phyloP scores from a whole-genome alignment of 495 filamentous ascomycete genomes.

The Aspergillus campestris region DNA sequence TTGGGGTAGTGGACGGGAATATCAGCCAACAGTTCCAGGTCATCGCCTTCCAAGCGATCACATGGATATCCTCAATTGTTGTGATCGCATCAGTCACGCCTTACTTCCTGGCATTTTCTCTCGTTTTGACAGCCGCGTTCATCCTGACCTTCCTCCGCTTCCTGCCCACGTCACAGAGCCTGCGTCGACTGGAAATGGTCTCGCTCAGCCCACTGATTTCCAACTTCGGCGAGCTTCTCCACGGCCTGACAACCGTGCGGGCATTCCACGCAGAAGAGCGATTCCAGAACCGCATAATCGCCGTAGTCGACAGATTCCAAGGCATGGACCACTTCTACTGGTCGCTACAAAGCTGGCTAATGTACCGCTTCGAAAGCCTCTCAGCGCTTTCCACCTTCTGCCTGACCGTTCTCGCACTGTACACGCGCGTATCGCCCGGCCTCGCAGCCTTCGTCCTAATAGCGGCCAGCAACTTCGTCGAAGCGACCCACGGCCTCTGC shows the following conservation, averaged over 20 bases:
- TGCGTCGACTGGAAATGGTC: conserved; percentile 76
- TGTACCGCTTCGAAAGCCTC: conserved; percentile 65
- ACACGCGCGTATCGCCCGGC: conserved; percentile 59
- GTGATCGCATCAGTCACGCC: conserved; percentile 72
- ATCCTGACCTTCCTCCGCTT: conserved; percentile 62
- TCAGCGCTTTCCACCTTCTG: conserved; percentile 63
- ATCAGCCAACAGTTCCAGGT: conserved; percentile 60
- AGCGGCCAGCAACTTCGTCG: conserved; percentile 42
- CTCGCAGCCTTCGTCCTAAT: conserved; percentile 64
- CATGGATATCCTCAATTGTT: conserved; percentile 60
- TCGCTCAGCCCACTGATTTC: conserved; percentile 75
- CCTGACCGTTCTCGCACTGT: conserved; percentile 61
- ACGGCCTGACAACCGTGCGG: conserved; percentile 72
- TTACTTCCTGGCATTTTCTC: conserved; percentile 60
- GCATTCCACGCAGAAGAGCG: conserved; percentile 63
- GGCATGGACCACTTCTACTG: conserved; percentile 93
- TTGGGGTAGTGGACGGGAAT: conserved; percentile 72
- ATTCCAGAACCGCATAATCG: conserved; percentile 68
- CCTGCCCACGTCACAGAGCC: conserved; percentile 71
- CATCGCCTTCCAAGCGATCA: conserved; percentile 55
- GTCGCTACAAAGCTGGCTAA: conserved; percentile 74
- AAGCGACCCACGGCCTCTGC: conserved; percentile 63
- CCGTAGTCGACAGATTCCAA: conserved; percentile 72
- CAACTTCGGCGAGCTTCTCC: conserved; percentile 72
- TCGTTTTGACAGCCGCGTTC: conserved; percentile 54